Conservation (phyloP, 257 asterid species). For the Plantago ovata region DNA sequence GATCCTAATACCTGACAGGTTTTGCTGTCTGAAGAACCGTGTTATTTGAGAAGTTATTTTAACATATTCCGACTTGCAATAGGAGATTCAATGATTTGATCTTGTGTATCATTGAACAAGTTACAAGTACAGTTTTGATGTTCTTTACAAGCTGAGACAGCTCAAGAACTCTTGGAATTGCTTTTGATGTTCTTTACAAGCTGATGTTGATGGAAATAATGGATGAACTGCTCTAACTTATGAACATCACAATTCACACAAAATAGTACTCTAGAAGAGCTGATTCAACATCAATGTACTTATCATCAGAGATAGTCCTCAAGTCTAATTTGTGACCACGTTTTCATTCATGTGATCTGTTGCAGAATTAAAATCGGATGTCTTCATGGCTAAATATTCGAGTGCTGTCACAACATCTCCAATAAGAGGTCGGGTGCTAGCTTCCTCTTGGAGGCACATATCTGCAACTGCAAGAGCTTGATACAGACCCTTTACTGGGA, state of each 20-base stretch:
- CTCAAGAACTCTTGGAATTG: too few species aligned
- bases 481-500: slow-evolving; percentile 35
- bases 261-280: too few species aligned
- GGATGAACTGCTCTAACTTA: too few species aligned
- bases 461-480: slow-evolving; percentile 49
- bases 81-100: too few species aligned
- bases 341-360: slow-evolving; percentile 1
- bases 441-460: slow-evolving; percentile 53
- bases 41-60: not conserved
- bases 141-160: too few species aligned
- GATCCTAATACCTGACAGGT: not conserved
- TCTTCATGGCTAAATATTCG: slow-evolving; percentile 33
- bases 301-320: not conserved
- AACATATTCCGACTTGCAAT: too few species aligned
- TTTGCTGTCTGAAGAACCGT: not conserved
- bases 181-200: too few species aligned
- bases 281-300: too few species aligned
- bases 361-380: slow-evolving; percentile 16
- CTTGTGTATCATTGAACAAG: too few species aligned
- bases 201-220: too few species aligned
- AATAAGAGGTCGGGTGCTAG: slow-evolving; percentile 44
- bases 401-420: slow-evolving; percentile 62
- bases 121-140: too few species aligned
- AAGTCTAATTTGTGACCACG: not conserved
- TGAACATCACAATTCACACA: too few species aligned